These are phyloP conservation scores for Cucumis melo DNA, from an alignment of 306 rosid species.

Conservation along the genomic window DNA sequence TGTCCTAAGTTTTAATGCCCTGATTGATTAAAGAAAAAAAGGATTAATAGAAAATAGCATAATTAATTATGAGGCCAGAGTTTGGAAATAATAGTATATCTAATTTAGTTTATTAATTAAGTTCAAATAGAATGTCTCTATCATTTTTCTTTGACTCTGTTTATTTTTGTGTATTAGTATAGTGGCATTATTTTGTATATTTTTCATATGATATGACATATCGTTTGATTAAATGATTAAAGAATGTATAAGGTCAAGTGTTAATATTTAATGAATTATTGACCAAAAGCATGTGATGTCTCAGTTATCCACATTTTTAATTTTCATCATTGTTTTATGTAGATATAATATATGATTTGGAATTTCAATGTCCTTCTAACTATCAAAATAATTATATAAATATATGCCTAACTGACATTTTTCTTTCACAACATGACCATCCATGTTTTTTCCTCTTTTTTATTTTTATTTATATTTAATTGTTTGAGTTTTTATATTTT, in stretches of 20 bases:
- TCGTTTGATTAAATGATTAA: not conserved
- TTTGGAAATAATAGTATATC: not conserved
- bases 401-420: not conserved
- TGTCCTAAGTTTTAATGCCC: too few relatives aligned
- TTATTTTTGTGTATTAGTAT: not conserved
- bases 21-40: too few relatives aligned
- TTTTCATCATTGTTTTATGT: not conserved
- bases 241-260: not conserved
- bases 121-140: not conserved
- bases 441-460: not conserved
- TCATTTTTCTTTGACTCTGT: not conserved
- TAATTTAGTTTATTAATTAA: too few relatives aligned
- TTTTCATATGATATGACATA: not conserved
- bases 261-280: not conserved
- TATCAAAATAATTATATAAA: not conserved
- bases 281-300: not conserved
- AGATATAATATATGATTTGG: not conserved
- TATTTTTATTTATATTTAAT: too few relatives aligned
- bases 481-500: not conserved
- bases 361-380: not conserved
- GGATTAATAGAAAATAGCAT: not conserved
- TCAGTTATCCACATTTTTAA: not conserved
- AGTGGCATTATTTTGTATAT: not conserved
- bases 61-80: not conserved
- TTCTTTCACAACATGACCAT: not conserved